Evolutionary conservation across 2,329 filamentous ascomycete genomes (phyloP).

Genomic region (Fonsecaea monophora): DNA sequence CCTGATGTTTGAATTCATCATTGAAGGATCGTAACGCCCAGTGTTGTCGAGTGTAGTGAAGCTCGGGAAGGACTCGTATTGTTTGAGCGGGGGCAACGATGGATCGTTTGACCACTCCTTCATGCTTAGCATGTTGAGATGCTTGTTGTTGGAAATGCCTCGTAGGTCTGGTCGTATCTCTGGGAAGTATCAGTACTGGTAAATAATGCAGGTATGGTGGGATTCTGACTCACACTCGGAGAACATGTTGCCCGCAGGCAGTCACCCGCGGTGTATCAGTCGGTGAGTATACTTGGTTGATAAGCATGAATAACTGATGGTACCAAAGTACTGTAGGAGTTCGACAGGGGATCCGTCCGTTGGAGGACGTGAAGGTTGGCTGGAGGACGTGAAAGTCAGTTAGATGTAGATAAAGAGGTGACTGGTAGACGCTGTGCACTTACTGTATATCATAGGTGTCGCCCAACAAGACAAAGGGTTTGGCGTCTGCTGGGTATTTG

Average conservation of each 20-base stretch:
- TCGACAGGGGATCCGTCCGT: too few species aligned
- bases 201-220: conserved; percentile 45
- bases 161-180: too few species aligned
- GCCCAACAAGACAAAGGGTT: too few species aligned
- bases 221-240: conserved; percentile 77
- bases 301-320: conserved; percentile 20
- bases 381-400: too few species aligned
- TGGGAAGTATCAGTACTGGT: conserved; percentile 46
- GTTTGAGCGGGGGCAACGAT: conserved; percentile 33
- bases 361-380: too few species aligned
- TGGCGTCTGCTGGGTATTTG: conserved; percentile 66
- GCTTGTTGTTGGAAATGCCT: conserved; percentile 38
- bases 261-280: conserved; percentile 30
- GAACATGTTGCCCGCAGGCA: conserved; percentile 65
- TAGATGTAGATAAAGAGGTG: too few species aligned
- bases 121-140: conserved; percentile 40
- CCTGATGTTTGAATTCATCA: conserved; percentile 29
- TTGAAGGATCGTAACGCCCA: conserved; percentile 23
- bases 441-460: too few species aligned
- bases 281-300: conserved; percentile 20
- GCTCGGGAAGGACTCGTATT: conserved; percentile 30
- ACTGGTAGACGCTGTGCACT: too few species aligned
- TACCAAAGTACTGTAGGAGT: background rate
- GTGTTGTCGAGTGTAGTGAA: conserved; percentile 19
- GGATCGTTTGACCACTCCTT: conserved; percentile 37